Evolutionary conservation across 2,329 filamentous ascomycete genomes (phyloP).

Genomic region (Stylonectria norvegica): DNA sequence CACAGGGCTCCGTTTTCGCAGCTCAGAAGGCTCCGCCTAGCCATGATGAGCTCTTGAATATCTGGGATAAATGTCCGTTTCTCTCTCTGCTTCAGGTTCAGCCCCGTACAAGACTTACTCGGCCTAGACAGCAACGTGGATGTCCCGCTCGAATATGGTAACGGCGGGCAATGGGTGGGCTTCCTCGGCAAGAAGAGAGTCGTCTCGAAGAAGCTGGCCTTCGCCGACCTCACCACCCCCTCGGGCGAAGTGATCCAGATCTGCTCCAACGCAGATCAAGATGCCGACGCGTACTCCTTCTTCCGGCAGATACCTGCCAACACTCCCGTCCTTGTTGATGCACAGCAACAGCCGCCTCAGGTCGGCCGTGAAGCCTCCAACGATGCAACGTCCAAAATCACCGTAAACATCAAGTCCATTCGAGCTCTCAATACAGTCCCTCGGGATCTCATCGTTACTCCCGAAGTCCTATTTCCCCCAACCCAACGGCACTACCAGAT

Average conservation of each 20-base stretch:
- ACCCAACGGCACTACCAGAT: constrained; percentile 81
- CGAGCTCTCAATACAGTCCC: constrained; percentile 34
- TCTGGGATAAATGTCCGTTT: constrained; percentile 32
- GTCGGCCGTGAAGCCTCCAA: constrained; percentile 18
- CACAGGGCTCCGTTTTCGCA: constrained; percentile 17
- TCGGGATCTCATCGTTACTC: constrained; percentile 70
- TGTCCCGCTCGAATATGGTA: constrained; percentile 15
- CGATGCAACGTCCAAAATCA: constrained; percentile 38
- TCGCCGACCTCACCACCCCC: constrained; percentile 54
- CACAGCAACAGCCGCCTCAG: constrained; percentile 30
- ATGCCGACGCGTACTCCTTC: constrained; percentile 35
- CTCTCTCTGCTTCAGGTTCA: background rate
- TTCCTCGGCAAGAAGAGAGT: constrained; percentile 68
- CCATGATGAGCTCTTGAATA: constrained; percentile 23
- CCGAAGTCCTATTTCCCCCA: constrained; percentile 69
- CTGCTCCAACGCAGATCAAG: constrained; percentile 39
- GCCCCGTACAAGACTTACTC: background rate
- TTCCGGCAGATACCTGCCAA: constrained; percentile 48
- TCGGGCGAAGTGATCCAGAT: constrained; percentile 43
- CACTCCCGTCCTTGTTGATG: constrained; percentile 51
- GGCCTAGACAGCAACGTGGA: constrained; percentile 28
- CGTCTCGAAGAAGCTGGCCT: constrained; percentile 66
- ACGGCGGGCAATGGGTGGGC: constrained; percentile 42
- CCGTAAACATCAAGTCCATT: constrained; percentile 62
- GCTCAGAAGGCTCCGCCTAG: constrained; percentile 11